phyloP scores from a whole-genome alignment of 2,329 filamentous ascomycete genomes.

The Zalaria sp. region DNA sequence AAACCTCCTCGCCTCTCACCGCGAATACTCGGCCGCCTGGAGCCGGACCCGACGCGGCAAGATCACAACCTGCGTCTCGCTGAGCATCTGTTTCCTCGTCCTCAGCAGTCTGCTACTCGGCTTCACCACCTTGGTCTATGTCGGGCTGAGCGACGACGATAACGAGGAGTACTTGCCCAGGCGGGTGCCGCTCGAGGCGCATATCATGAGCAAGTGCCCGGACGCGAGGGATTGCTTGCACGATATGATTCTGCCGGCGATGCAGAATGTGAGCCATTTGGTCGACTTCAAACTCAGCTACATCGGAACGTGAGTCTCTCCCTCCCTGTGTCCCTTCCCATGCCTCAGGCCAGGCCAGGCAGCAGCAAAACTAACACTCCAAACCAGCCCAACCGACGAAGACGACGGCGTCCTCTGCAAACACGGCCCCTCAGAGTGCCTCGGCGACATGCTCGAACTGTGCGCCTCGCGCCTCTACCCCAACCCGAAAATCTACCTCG shows the following conservation, averaged over 20 bases:
- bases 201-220: slow-evolving; percentile 91
- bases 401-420: slow-evolving; percentile 78
- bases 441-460: slow-evolving; percentile 89
- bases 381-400: slow-evolving; percentile 44
- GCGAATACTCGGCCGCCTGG: slow-evolving; percentile 19
- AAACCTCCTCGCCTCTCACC: slow-evolving; percentile 15
- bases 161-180: slow-evolving; percentile 6
- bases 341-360: no score
- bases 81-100: slow-evolving; percentile 18
- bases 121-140: slow-evolving; percentile 9
- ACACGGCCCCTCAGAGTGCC: slow-evolving; percentile 80
- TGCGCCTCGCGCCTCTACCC: slow-evolving; percentile 76
- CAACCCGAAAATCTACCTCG: slow-evolving; percentile 74
- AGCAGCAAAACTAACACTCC: not conserved
- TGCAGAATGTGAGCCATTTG: slow-evolving; percentile 68
- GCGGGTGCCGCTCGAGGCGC: slow-evolving; percentile 69
- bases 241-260: slow-evolving; percentile 68
- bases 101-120: slow-evolving; percentile 14
- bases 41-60: slow-evolving; percentile 13
- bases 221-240: slow-evolving; percentile 76
- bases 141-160: slow-evolving; percentile 12
- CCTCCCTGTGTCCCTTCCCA: not conserved
- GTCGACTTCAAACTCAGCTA: slow-evolving; percentile 86
- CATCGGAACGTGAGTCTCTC: slow-evolving; percentile 55
- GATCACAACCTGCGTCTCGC: slow-evolving; percentile 1